Evolutionary conservation across 805 yeast species (phyloP).

Genomic region (Metschnikowia similis): DNA sequence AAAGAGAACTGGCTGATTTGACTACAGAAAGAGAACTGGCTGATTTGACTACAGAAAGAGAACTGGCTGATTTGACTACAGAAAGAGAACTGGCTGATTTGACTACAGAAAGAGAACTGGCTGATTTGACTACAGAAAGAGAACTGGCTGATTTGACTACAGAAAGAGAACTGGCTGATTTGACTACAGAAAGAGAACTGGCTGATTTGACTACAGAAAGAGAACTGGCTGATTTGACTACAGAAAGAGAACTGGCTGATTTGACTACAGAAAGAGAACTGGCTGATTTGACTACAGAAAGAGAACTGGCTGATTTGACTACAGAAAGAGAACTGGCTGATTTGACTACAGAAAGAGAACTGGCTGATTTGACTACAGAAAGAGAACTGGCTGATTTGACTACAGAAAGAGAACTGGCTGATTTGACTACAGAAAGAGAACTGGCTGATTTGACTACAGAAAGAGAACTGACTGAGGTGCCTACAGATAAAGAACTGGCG

Average conservation of each 20-base stretch:
- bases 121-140: too few relatives aligned
- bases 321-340: too few relatives aligned
- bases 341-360: too few relatives aligned
- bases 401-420: neutral
- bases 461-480: too few relatives aligned
- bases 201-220: neutral
- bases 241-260: too few relatives aligned
- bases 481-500: too few relatives aligned
- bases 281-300: too few relatives aligned
- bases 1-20: too few relatives aligned
- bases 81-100: neutral
- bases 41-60: neutral
- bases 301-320: too few relatives aligned
- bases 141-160: too few relatives aligned
- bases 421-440: too few relatives aligned
- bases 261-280: slow-evolving; percentile 3
- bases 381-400: neutral
- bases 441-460: neutral
- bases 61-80: neutral
- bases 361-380: neutral
- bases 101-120: slow-evolving; percentile 5
- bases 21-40: neutral
- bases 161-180: too few relatives aligned
- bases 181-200: neutral
- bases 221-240: neutral